Evolutionary conservation across 768 basidiomycete species (phyloP).

Genomic region (Hygrocybe punicea): DNA sequence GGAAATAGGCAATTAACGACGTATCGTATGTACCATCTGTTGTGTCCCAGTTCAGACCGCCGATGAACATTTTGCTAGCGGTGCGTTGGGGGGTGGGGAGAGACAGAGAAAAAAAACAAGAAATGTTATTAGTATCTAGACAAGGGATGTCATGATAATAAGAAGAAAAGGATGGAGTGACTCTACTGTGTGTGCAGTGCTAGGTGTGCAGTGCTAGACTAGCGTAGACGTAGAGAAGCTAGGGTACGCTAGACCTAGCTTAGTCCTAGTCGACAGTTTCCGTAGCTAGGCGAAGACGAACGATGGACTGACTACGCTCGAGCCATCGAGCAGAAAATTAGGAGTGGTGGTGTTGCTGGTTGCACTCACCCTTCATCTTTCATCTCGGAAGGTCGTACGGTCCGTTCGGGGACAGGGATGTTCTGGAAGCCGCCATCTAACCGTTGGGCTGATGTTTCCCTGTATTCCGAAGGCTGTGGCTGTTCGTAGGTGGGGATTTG

Average conservation of each 20-base stretch:
- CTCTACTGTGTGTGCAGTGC: constrained; percentile 67
- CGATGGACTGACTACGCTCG: constrained; percentile 43
- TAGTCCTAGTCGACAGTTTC: constrained; percentile 53
- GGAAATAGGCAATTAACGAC: constrained; percentile 36
- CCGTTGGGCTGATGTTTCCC: constrained; percentile 35
- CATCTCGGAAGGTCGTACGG: constrained; percentile 83
- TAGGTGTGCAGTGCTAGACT: constrained; percentile 52
- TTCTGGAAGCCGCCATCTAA: constrained; percentile 43
- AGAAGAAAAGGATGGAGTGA: constrained; percentile 49
- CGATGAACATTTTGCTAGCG: constrained; percentile 98
- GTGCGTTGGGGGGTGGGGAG: constrained; percentile 19
- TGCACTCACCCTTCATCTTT: constrained; percentile 94
- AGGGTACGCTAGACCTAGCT: constrained; percentile 73
- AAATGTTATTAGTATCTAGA: constrained; percentile 80
- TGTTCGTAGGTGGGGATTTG: constrained; percentile 80
- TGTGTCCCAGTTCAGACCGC: constrained; percentile 99
- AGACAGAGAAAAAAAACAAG: constrained; percentile 45
- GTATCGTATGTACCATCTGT: constrained; percentile 82
- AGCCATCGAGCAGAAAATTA: constrained; percentile 18
- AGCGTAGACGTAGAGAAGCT: constrained; percentile 69
- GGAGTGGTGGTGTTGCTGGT: not conserved
- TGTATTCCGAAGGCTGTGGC: constrained; percentile 52
- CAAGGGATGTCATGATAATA: constrained; percentile 54
- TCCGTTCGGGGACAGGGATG: constrained; percentile 53
- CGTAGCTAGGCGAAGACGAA: constrained; percentile 55